Conservation (phyloP, 257 asterid species). For the Nicotiana noctiflora region DNA sequence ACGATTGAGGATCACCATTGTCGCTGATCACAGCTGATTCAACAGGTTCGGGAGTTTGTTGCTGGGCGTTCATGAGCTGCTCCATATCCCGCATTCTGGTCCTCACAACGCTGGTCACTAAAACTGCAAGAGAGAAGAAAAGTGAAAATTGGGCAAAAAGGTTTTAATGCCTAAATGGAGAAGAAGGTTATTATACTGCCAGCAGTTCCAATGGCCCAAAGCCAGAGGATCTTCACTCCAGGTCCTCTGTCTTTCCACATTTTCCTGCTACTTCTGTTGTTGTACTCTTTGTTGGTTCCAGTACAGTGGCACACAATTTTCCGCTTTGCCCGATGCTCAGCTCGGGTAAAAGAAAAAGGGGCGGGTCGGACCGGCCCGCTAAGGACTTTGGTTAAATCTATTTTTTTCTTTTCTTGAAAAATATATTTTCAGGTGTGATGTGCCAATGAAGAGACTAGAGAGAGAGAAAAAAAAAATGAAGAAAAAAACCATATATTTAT, state of each 20-base stretch:
- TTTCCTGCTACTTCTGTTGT: neutral
- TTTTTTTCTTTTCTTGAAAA: too few relatives aligned
- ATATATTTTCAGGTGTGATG: too few relatives aligned
- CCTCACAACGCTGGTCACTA: conserved; percentile 52
- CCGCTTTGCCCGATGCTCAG: neutral
- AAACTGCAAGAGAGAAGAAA: conserved; percentile 24
- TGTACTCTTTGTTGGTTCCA: neutral
- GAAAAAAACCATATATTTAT: too few relatives aligned
- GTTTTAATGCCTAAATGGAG: neutral
- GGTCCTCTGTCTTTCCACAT: conserved; percentile 78
- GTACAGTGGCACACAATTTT: neutral
- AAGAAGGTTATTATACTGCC: conserved; percentile 33
- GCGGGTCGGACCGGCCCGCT: neutral
- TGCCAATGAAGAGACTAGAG: too few relatives aligned
- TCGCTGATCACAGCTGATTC: neutral
- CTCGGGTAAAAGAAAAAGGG: neutral
- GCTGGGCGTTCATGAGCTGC: conserved; percentile 31
- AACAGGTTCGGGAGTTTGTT: conserved; percentile 15
- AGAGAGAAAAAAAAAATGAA: too few relatives aligned
- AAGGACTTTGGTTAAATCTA: neutral
- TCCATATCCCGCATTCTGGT: conserved; percentile 65
- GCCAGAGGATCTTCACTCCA: conserved; percentile 84
- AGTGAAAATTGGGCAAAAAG: neutral
- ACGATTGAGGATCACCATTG: neutral
- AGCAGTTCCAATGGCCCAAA: conserved; percentile 86